Conservation (phyloP, 257 asterid genomes). For the Solanum rostratum region DNA sequence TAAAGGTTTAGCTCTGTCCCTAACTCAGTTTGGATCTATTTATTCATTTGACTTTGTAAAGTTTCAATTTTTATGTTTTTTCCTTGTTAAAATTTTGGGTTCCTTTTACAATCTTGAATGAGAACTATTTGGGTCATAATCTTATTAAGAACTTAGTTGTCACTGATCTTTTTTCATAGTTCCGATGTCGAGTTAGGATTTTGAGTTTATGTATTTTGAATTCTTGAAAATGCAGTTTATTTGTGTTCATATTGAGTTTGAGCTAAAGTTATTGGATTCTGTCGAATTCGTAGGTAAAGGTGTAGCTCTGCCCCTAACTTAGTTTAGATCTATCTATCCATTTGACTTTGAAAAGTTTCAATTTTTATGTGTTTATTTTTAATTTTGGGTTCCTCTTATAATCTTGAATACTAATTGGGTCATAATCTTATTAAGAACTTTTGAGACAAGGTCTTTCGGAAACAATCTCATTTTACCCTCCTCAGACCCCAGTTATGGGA, state of each 20-base stretch:
- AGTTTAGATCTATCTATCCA: background rate
- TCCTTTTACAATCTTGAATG: background rate
- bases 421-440: background rate
- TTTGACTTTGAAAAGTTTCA: background rate
- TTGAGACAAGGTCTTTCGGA: too few relatives aligned
- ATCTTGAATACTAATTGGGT: background rate
- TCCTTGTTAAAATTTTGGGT: background rate
- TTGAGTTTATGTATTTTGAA: background rate
- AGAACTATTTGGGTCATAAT: background rate
- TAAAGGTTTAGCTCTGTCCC: background rate
- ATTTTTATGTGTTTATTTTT: background rate
- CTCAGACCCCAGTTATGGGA: too few relatives aligned
- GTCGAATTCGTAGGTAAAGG: rapidly evolving
- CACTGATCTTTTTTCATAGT: too few relatives aligned
- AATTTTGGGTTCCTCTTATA: background rate
- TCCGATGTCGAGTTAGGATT: background rate
- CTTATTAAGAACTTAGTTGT: background rate
- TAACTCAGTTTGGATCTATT: background rate
- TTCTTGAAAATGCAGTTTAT: background rate
- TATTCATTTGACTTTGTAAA: background rate
- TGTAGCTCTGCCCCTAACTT: background rate
- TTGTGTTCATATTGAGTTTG: background rate
- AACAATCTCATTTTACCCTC: too few relatives aligned
- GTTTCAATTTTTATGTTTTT: background rate
- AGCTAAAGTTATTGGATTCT: background rate